Conservation (phyloP, 2,329 filamentous ascomycete genomes). For the Monilinia fructigena region DNA sequence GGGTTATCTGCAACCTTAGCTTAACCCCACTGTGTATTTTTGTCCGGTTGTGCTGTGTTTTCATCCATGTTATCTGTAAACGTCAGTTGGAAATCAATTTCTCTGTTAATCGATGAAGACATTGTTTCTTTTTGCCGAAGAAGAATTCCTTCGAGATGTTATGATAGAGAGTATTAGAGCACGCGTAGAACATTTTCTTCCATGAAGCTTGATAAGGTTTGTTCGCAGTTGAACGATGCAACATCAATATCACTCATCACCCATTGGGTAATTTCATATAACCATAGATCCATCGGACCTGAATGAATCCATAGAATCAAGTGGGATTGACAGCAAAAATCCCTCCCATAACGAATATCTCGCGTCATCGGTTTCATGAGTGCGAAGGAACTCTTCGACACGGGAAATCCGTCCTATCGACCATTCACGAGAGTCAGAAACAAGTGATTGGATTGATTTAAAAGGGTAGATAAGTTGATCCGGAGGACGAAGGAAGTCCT, state of each 20-base stretch:
- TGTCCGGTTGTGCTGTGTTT: no score
- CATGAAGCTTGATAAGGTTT: neutral
- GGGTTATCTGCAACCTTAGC: no score
- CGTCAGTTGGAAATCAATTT: no score
- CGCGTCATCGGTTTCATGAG: neutral
- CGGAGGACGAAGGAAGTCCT: neutral
- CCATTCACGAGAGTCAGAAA: neutral
- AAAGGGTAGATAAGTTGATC: neutral
- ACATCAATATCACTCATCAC: neutral
- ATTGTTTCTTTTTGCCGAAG: no score
- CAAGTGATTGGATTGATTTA: neutral
- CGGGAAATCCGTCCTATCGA: neutral
- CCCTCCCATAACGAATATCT: no score
- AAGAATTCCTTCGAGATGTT: no score
- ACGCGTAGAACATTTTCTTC: neutral
- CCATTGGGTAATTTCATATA: neutral
- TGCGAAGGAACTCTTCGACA: neutral
- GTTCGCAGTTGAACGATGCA: neutral
- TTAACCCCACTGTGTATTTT: no score
- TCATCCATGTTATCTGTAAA: no score
- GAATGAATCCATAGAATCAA: neutral
- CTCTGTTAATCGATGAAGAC: no score
- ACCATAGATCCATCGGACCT: neutral
- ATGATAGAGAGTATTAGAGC: no score
- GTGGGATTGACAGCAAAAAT: neutral